A percentile compares a stretch with the other conserved stretches of the same genome.
Conservation (phyloP, 2,329 filamentous ascomycete genomes). For the Scytalidium lignicola region DNA sequence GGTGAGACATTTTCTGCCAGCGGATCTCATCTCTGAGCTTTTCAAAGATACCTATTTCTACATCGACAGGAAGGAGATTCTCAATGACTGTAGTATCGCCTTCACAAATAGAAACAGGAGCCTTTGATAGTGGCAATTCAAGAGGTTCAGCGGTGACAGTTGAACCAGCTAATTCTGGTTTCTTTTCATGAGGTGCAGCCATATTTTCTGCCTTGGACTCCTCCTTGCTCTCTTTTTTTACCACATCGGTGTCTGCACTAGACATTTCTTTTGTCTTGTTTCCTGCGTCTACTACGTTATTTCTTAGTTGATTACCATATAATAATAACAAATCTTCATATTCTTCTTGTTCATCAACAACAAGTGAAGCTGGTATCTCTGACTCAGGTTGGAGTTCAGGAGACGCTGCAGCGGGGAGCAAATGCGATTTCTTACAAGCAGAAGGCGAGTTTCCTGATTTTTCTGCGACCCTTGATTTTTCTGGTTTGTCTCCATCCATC, state of each 20-base stretch:
- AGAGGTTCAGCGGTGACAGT: not conserved
- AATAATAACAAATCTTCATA: too few species aligned
- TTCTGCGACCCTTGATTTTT: not conserved
- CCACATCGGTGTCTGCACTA: too few species aligned
- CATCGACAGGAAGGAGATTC: constrained; percentile 56
- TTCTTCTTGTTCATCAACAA: too few species aligned
- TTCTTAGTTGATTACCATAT: too few species aligned
- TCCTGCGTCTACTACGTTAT: too few species aligned
- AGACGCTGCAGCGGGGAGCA: not conserved
- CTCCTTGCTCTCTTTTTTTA: too few species aligned
- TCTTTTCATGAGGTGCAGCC: too few species aligned
- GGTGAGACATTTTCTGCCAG: constrained; percentile 92
- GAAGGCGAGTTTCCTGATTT: not conserved
- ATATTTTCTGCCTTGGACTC: too few species aligned
- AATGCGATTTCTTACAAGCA: not conserved
- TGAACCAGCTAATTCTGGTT: not conserved
- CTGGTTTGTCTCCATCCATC: not conserved
- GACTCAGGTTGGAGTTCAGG: not conserved
- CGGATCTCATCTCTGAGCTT: constrained; percentile 67
- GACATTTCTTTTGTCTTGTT: too few species aligned
- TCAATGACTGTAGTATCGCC: constrained; percentile 74
- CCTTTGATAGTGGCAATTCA: not conserved
- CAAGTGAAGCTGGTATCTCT: not conserved
- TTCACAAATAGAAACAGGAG: constrained; percentile 55
- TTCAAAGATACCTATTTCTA: constrained; percentile 61